phyloP scores from a whole-genome alignment of 768 basidiomycete genomes.

The Rhizopogon salebrosus region DNA sequence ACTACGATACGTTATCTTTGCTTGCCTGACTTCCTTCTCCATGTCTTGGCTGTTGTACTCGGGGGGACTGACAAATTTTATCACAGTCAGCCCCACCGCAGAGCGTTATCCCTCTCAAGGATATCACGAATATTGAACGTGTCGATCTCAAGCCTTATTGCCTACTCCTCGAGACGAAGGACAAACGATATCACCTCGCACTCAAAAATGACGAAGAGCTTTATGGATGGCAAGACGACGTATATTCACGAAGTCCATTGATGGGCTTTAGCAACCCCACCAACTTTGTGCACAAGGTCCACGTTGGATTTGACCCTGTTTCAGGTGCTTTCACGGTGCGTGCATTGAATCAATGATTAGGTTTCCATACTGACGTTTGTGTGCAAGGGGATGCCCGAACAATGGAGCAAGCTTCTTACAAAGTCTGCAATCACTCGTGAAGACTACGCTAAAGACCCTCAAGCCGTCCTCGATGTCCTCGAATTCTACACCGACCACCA shows the following conservation, averaged over 20 bases:
- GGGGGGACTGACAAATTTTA: slow-evolving; percentile 3
- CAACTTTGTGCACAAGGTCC: slow-evolving; percentile 98
- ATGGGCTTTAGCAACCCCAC: slow-evolving; percentile 94
- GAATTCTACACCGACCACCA: slow-evolving; percentile 99
- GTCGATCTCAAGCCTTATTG: slow-evolving; percentile 96
- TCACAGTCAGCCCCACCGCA: slow-evolving; percentile 51
- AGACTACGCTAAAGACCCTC: slow-evolving; percentile 95
- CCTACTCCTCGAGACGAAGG: slow-evolving; percentile 78
- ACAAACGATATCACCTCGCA: slow-evolving; percentile 75
- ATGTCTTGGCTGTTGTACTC: neutral
- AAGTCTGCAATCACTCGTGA: slow-evolving; percentile 97
- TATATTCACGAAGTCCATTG: slow-evolving; percentile 86
- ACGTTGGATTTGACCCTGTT: slow-evolving; percentile 93
- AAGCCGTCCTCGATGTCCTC: slow-evolving; percentile 94
- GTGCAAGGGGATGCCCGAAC: slow-evolving; percentile 85
- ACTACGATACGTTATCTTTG: neutral
- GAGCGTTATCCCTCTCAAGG: slow-evolving; percentile 58
- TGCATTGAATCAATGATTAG: slow-evolving; percentile 8
- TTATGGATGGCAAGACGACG: slow-evolving; percentile 98
- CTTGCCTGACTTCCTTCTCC: neutral
- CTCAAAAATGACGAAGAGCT: slow-evolving; percentile 94
- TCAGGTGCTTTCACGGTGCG: slow-evolving; percentile 91
- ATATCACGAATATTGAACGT: slow-evolving; percentile 84
- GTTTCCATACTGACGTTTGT: neutral
- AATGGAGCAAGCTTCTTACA: slow-evolving; percentile 96